phyloP scores from a whole-genome alignment of 2,329 filamentous ascomycete genomes.

The Tolypocladium endophyticum region DNA sequence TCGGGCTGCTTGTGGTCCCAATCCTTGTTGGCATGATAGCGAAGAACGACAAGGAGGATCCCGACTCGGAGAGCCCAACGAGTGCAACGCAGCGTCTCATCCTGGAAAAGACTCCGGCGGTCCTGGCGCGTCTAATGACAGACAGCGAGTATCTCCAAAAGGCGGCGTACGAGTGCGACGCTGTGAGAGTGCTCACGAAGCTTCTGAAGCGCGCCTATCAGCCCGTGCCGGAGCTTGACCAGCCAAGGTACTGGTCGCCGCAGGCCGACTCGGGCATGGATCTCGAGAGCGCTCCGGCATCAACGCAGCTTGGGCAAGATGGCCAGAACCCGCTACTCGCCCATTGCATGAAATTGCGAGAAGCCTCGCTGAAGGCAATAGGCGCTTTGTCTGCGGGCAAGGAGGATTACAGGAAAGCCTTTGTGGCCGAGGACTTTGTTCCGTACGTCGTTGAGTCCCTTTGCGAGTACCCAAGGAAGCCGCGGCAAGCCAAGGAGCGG shows the following conservation, averaged over 20 bases:
- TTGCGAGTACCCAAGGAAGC: constrained; percentile 40
- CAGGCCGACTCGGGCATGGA: constrained; percentile 23
- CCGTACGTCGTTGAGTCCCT: constrained; percentile 78
- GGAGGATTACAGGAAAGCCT: constrained; percentile 71
- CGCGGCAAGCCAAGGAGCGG: constrained; percentile 31
- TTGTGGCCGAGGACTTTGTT: constrained; percentile 74
- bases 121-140: constrained; percentile 68
- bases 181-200: constrained; percentile 33
- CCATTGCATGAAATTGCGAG: constrained; percentile 67
- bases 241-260: constrained; percentile 28
- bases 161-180: constrained; percentile 60
- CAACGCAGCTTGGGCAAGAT: constrained; percentile 44
- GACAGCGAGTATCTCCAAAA: constrained; percentile 74
- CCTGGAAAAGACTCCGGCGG: constrained; percentile 60
- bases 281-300: constrained; percentile 19
- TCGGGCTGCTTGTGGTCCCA: constrained; percentile 60
- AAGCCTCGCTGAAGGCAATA: constrained; percentile 66
- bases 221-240: constrained; percentile 22
- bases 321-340: constrained; percentile 49
- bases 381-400: constrained; percentile 74
- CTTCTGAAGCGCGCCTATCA: constrained; percentile 42
- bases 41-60: constrained; percentile 32
- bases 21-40: constrained; percentile 54
- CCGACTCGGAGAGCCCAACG: constrained; percentile 25
- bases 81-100: constrained; percentile 29